These are phyloP conservation scores for Gossypium stocksii DNA, from an alignment of 345 rosid genomes.

Conservation along the genomic window DNA sequence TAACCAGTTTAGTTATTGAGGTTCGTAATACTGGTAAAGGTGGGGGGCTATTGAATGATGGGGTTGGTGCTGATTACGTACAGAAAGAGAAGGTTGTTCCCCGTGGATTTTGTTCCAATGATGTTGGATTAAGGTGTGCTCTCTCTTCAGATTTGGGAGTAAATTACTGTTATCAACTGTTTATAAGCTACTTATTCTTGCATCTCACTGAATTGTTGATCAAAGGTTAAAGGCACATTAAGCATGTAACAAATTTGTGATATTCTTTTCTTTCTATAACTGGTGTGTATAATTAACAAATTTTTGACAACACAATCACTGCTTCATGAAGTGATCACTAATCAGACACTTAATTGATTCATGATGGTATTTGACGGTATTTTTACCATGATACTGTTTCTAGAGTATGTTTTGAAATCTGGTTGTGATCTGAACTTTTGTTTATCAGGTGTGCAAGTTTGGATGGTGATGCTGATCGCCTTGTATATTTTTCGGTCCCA, in stretches of 20 bases:
- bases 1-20: slow-evolving; percentile 52
- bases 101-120: slow-evolving; percentile 50
- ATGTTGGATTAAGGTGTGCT: slow-evolving; percentile 58
- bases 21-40: slow-evolving; percentile 71
- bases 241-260: background rate
- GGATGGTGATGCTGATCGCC: slow-evolving; percentile 96
- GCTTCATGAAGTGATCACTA: background rate
- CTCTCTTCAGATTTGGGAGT: slow-evolving; percentile 14
- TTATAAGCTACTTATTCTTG: slow-evolving; percentile 2
- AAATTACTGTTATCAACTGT: background rate
- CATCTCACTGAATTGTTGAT: background rate
- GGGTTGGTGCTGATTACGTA: slow-evolving; percentile 95
- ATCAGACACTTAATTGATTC: background rate
- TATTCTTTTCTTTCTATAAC: background rate
- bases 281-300: background rate
- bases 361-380: background rate
- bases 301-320: too few relatives aligned
- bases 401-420: background rate
- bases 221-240: background rate
- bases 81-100: slow-evolving; percentile 92
- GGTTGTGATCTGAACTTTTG: slow-evolving; percentile 21
- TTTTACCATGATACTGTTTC: background rate
- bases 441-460: slow-evolving; percentile 86
- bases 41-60: slow-evolving; percentile 76
- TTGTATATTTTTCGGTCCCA: slow-evolving; percentile 61